Evolutionary conservation across 192 early-diverging fungal species (phyloP).

Genomic region (Mortierella alpina): DNA sequence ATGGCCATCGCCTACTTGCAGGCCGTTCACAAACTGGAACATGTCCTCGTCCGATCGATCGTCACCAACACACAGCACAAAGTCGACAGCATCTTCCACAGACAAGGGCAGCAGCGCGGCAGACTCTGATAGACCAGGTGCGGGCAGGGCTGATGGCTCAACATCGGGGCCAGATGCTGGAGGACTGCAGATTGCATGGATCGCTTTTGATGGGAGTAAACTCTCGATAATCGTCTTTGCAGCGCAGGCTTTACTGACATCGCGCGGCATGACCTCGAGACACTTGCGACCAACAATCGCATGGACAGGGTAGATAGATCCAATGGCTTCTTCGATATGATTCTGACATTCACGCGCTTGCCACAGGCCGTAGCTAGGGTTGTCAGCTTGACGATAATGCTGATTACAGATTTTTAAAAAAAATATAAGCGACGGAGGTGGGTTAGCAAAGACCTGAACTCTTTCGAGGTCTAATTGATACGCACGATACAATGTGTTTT

Average conservation of each 20-base stretch:
- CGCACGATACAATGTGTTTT: too few species aligned
- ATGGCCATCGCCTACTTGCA: constrained; percentile 27
- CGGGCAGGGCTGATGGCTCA: constrained; percentile 15
- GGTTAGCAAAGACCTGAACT: too few species aligned
- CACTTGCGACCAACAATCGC: constrained; percentile 74
- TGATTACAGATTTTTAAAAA: background rate
- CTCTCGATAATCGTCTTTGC: constrained; percentile 68
- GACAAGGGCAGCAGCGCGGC: too few species aligned
- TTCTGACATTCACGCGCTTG: constrained; percentile 88
- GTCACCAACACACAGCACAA: constrained; percentile 78
- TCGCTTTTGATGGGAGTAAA: constrained; percentile 16
- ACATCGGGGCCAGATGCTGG: too few species aligned
- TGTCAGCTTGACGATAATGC: constrained; percentile 74
- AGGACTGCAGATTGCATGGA: too few species aligned
- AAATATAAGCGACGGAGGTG: too few species aligned
- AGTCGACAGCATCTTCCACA: constrained; percentile 56
- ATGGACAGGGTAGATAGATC: constrained; percentile 76
- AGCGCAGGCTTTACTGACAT: constrained; percentile 74
- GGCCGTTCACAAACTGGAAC: constrained; percentile 75
- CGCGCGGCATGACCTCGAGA: constrained; percentile 78
- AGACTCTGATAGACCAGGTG: too few species aligned
- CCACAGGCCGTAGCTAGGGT: constrained; percentile 73
- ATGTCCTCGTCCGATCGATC: constrained; percentile 86
- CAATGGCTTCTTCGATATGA: constrained; percentile 80
- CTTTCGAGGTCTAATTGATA: too few species aligned